Base-by-base conservation (phyloP, 2,329 filamentous ascomycete genomes). In the Colletotrichum falcatum region DNA sequence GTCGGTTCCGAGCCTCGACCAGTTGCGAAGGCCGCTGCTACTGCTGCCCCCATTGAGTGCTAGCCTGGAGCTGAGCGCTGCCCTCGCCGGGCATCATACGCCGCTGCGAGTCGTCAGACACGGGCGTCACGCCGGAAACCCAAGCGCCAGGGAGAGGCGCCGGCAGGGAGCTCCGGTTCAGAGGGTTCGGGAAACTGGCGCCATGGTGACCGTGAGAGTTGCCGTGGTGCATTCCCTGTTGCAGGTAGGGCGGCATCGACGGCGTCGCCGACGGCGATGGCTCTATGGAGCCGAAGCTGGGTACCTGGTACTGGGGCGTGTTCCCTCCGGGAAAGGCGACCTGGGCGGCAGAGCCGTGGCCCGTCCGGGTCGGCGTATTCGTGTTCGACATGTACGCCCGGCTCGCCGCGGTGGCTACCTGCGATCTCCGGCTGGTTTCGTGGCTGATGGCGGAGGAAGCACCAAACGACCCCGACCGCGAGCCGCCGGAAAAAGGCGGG, bases 131-230 rank as follows among this genome's bases (percentile, higher is more conserved):
- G 9, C 61, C 62, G 30, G 20, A 48, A 12, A 33, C 42, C 67
- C 67, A 70, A 53, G 59, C 54, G 8, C 56, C 51, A 4, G 67
- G 63, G 4, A 30, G 56, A n/a, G 63, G 63, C 16, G 49, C 58
- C 23, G 67, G 67, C 33, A 67, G 16, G 1, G 67, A 70, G 35
- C 49, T 70, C n/a, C 67, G 67, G 48, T 70, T 70, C 26, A 16
- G 5, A 2, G 23, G 35, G 23, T 14, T 65, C 3, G 44, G 5
- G 30, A 65, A 59, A 12, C 35, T 28, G 23, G 33, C 8, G 16
- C 23, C 23, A 9, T 42, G 60, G 1, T 20, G n/a, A 35, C 23
- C 26, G 3, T 28, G 30, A 8, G 61, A 33, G 26, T 16, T 20
- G 28, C 42, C 51, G 11, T 44, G 35, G 6, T 37, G 28, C 16